Conservation (phyloP, 164 flowering plant genomes). For the Pachysandra terminalis region DNA sequence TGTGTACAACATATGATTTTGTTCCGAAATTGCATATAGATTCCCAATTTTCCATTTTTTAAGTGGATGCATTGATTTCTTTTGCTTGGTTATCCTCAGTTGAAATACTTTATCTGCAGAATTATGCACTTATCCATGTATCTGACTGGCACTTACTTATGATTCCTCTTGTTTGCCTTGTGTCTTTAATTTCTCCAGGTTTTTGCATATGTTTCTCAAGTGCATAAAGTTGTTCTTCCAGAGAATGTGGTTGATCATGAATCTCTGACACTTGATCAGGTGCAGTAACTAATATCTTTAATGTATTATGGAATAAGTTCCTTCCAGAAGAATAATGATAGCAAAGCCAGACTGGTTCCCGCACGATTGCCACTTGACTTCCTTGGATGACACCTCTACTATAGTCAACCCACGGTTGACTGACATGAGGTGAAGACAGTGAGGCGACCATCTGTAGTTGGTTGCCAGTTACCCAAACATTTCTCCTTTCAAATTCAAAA, state of each 20-base stretch:
- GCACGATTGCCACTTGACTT: not conserved
- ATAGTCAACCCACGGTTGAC: not conserved
- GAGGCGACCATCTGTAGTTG: not conserved
- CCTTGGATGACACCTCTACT: not conserved
- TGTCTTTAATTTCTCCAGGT: conserved; percentile 46
- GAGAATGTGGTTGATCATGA: conserved; percentile 70
- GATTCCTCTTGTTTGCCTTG: conserved; percentile 4
- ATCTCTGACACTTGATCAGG: conserved; percentile 75
- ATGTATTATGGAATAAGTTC: conserved; percentile 1
- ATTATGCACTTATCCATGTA: not conserved
- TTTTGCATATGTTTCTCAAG: conserved; percentile 96
- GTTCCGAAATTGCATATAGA: not conserved
- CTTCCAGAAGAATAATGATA: not conserved
- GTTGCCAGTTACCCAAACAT: not conserved
- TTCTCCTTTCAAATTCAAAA: not conserved
- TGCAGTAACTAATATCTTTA: conserved; percentile 16
- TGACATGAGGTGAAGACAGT: too few relatives aligned
- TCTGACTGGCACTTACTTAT: not conserved
- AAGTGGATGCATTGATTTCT: not conserved
- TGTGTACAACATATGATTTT: not conserved
- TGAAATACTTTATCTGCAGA: not conserved
- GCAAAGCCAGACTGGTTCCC: not conserved
- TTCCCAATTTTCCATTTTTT: not conserved
- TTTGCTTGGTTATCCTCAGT: not conserved
- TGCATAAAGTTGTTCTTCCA: conserved; percentile 82